Base-by-base conservation (phyloP, 176 grass and related monocot genomes). In the Hyparrhenia diplandra region DNA sequence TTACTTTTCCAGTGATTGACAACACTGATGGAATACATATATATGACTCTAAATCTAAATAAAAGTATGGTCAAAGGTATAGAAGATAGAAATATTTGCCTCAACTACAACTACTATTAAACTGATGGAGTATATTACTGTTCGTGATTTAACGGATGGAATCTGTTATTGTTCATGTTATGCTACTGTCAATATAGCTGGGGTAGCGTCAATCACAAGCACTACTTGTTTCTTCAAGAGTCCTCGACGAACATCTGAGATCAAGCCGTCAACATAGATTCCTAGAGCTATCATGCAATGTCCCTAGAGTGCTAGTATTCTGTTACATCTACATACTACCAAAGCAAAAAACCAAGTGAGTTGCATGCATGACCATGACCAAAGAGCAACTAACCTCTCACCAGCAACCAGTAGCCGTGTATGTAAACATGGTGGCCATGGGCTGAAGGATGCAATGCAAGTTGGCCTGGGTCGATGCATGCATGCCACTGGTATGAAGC, bases 401-500 rank as follows among this genome's bases (percentile, higher is more conserved):
- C 43, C 82, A 81, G 46, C 25, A 35, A 81, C 45, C n/a, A 64
- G 23, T n/a, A 18, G 46, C 51, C 18, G 18, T 41, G 24, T 3
- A 32, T 32, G 32, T 32, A 74, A 55, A 68, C 28, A 76, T 10
- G 54, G 10, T 88, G 76, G 69, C 30, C 76, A 69, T 84, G 81
- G 76, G 20, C 51, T 54, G 18, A 54, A 54, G 18, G 21, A 57
- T 0, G 51, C 17, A 20, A 69, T 61, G n/a, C 87, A 84, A 42
- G 64, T 49, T 79, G 41, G 41, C 11, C 27, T 78, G 14, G 24
- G 5, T 28, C 3, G 47, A 42, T 54, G 42, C 86, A 78, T 32
- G n/a, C 39, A 40, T 42, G 77, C 82, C 71, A 45, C 25, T 14
- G 28, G 71, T 54, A 66, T 89, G 87, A 70, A 76, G 55, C 82